Evolutionary conservation across 257 asterid genomes (phyloP).

Genomic region (Solanum phureja): DNA sequence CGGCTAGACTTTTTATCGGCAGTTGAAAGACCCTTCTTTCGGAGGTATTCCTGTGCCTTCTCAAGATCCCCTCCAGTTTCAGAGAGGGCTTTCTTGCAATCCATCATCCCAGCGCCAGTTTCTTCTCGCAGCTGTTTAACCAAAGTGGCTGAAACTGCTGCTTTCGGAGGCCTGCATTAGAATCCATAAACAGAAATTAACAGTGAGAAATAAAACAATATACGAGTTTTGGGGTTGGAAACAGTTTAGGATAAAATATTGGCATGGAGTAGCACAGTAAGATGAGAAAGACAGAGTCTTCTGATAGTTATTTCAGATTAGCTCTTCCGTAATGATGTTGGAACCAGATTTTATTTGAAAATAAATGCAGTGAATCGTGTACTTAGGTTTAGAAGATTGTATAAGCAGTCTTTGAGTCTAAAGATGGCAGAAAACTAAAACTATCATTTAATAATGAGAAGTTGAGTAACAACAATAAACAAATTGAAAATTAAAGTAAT

Average conservation of each 20-base stretch:
- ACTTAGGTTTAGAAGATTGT: background rate
- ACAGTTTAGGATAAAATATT: background rate
- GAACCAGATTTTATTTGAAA: background rate
- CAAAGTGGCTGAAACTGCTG: constrained; percentile 56
- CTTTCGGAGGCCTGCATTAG: constrained; percentile 45
- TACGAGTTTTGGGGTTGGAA: background rate
- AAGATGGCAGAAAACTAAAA: background rate
- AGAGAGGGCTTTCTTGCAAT: constrained; percentile 92
- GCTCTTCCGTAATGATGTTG: background rate
- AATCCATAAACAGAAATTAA: background rate
- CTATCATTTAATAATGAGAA: background rate
- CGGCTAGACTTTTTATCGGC: constrained; percentile 96
- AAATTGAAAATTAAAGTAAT: background rate
- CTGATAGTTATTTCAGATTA: background rate
- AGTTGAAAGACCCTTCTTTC: constrained; percentile 86
- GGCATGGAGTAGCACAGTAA: background rate
- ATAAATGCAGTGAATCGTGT: background rate
- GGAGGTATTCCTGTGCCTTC: constrained; percentile 84
- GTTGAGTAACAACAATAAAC: background rate
- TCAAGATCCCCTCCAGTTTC: constrained; percentile 85
- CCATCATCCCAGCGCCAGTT: constrained; percentile 99
- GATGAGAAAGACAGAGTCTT: background rate
- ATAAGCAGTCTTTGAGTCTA: background rate
- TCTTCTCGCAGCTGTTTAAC: constrained; percentile 92
- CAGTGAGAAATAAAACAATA: background rate